Base-by-base conservation (phyloP, 2,329 filamentous ascomycete genomes). In the Pyricularia sp. region DNA sequence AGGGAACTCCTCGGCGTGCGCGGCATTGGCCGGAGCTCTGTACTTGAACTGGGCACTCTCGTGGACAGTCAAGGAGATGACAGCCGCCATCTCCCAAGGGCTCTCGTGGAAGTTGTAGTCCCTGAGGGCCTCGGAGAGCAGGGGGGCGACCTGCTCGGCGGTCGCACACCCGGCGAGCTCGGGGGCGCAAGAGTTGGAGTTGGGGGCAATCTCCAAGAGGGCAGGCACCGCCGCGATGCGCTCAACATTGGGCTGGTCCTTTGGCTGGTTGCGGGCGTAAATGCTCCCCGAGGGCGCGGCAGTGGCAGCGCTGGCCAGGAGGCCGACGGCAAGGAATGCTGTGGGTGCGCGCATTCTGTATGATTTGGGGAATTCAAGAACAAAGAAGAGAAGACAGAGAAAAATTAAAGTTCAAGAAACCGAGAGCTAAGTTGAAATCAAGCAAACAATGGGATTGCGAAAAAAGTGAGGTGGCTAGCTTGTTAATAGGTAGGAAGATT, bases 41-140 rank as follows among this genome's bases (percentile, higher is more conserved):
- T 86, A 94, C 74, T 85, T 83, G 79, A 94, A 92, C 71, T 89
- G 83, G 26, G 69, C 87, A 1, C 86, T 88, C 80, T 96, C 93
- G 75, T 88, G 89, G 12, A 89, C 86, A 80, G 92, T 90, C 74
- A 93, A 82, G 14, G 88, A 83, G 63, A 95, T 75, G 20, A 94
- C 78, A 26, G 89, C 91, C 7, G 92, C 92, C 75, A 91, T 88
- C 73, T 90, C 86, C 26, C 82, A 84, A 26, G 79, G 33, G 42
- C 65, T 28, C 31, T 77, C 77, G 65, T 79, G 82, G 73, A 93
- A 80, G 3, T 77, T 72, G 81, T 92, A 90, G 12, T 81, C 78
- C 23, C 74, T 69, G 77, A 93, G 88, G 50, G 86, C 84, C 7
- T 79, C 72, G 74, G 80, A 79, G 70, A 94, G 82, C 71, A 79